Conservation (phyloP, 2,329 filamentous ascomycete genomes). For the Fusarium sp. region DNA sequence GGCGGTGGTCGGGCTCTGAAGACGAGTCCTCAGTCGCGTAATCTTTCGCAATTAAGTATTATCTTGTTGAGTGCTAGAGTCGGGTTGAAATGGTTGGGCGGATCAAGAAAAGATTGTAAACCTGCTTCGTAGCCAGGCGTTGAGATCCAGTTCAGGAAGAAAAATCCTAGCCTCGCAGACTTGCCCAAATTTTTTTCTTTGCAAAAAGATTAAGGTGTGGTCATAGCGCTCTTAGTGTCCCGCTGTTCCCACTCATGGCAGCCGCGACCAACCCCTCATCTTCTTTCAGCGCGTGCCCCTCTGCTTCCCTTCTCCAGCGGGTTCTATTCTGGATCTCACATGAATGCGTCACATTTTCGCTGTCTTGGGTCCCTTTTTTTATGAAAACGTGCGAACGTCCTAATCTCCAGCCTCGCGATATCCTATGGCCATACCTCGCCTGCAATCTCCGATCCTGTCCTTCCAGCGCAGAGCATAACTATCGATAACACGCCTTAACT, state of each 20-base stretch:
- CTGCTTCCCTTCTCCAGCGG: conserved; percentile 22
- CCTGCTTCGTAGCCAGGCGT: conserved; percentile 49
- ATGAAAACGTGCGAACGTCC: conserved; percentile 11
- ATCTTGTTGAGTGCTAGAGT: background rate
- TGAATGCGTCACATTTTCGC: conserved; percentile 40
- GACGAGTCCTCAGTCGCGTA: conserved; percentile 18
- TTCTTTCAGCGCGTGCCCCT: conserved; percentile 27
- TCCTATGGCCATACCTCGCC: background rate
- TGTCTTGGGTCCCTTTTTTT: conserved; percentile 10
- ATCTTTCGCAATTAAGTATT: conserved; percentile 5
- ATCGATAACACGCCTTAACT: conserved; percentile 5
- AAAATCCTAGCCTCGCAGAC: conserved; percentile 51
- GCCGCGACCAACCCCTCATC: conserved; percentile 37
- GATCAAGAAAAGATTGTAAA: conserved; percentile 15
- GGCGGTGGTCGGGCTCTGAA: conserved; percentile 15
- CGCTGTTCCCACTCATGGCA: conserved; percentile 48
- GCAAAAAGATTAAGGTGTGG: conserved; percentile 50
- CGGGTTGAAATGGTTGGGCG: conserved; percentile 12
- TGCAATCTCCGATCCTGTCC: conserved; percentile 1
- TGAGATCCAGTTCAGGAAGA: conserved; percentile 44
- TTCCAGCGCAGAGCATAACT: conserved; percentile 10
- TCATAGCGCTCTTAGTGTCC: conserved; percentile 51
- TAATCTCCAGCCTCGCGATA: conserved; percentile 2
- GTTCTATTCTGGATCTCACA: conserved; percentile 31
- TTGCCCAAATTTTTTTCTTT: conserved; percentile 53